phyloP scores from a whole-genome alignment of 331 rosid species.

The Pyrus hybrid region DNA sequence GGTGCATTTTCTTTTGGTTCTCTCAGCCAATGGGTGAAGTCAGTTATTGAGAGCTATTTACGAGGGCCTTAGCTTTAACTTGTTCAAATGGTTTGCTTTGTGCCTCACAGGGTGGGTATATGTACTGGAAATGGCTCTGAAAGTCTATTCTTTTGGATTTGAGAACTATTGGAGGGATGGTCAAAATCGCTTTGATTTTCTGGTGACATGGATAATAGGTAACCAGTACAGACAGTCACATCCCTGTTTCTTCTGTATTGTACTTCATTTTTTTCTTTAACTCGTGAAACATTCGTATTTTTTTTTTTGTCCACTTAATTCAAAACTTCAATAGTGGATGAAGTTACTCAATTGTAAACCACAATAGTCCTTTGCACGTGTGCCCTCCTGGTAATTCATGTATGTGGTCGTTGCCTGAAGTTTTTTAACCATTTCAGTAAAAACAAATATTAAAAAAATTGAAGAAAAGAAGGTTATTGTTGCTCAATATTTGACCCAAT shows the following conservation, averaged over 20 bases:
- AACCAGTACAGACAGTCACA: slow-evolving; percentile 12
- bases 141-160: slow-evolving; percentile 76
- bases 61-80: not conserved
- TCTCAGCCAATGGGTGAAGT: not conserved
- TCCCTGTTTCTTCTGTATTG: not conserved
- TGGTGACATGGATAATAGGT: slow-evolving; percentile 80
- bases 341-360: no score
- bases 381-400: no score
- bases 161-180: slow-evolving; percentile 94
- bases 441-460: no score
- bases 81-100: slow-evolving; percentile 14
- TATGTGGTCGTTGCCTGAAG: no score
- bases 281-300: no score
- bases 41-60: not conserved
- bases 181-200: slow-evolving; percentile 86
- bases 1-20: not conserved
- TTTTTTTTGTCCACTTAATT: no score
- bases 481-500: no score
- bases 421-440: no score
- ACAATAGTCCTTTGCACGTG: no score
- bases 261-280: no score
- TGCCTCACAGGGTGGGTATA: slow-evolving; percentile 79
- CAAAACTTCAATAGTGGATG: no score
- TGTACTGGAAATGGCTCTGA: slow-evolving; percentile 79
- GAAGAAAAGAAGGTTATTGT: no score